Conservation (phyloP, 306 rosid species). For the Cicer arietinum region DNA sequence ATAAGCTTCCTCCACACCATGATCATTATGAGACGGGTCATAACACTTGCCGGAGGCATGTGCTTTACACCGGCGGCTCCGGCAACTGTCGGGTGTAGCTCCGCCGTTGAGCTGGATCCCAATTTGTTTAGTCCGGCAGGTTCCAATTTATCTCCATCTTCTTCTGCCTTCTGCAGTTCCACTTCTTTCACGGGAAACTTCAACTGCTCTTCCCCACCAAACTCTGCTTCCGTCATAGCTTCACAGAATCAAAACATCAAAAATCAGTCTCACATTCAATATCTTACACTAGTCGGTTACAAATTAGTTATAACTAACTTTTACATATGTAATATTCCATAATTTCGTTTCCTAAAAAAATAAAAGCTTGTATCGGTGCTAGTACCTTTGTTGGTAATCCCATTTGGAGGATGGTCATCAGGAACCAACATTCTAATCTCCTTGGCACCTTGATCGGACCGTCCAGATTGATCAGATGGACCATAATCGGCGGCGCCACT, state of each 20-base stretch:
- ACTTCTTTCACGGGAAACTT: constrained; percentile 57
- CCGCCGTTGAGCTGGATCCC: constrained; percentile 79
- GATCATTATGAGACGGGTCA: constrained; percentile 92
- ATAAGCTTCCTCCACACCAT: constrained; percentile 99
- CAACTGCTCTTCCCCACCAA: constrained; percentile 62
- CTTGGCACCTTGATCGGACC: constrained; percentile 90
- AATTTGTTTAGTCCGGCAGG: constrained; percentile 67
- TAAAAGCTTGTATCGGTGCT: not conserved
- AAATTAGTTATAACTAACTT: too few relatives aligned
- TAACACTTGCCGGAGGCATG: constrained; percentile 99
- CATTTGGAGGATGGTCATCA: constrained; percentile 78
- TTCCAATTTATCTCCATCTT: constrained; percentile 61
- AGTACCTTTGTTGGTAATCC: constrained; percentile 73
- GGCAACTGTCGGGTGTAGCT: constrained; percentile 66
- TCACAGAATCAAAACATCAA: constrained; percentile 31
- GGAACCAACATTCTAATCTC: constrained; percentile 94
- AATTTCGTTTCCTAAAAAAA: too few relatives aligned
- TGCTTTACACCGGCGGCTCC: constrained; percentile 58
- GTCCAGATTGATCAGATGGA: constrained; percentile 79
- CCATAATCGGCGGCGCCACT: constrained; percentile 62
- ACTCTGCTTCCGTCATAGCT: constrained; percentile 53
- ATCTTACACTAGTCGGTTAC: too few relatives aligned
- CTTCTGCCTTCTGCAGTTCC: constrained; percentile 58
- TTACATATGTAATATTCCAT: too few relatives aligned
- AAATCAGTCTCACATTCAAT: not conserved